Percentiles rank a stretch among this genome's conserved stretches.
Conservation (phyloP, 345 rosid species). For the Murraya koenigii region DNA sequence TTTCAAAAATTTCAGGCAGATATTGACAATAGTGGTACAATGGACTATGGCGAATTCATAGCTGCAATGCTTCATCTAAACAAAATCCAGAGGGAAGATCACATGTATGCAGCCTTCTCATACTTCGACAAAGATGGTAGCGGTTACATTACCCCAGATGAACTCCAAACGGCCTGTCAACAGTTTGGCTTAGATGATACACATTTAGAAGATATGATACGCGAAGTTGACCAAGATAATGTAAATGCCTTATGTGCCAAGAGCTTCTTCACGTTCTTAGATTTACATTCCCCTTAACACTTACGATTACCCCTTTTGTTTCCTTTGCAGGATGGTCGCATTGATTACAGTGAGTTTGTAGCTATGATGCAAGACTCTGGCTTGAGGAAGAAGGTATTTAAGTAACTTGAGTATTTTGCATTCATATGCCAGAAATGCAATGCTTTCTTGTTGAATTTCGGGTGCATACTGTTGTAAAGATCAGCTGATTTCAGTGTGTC, state of each 20-base stretch:
- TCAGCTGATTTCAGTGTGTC: slow-evolving; percentile 25
- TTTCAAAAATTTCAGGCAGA: slow-evolving; percentile 58
- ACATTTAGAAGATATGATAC: slow-evolving; percentile 63
- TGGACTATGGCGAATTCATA: slow-evolving; percentile 85
- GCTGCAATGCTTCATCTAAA: slow-evolving; percentile 95
- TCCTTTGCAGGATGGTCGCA: slow-evolving; percentile 72
- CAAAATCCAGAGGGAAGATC: slow-evolving; percentile 83
- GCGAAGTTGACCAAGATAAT: slow-evolving; percentile 81
- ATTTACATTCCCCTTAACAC: neutral
- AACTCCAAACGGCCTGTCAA: slow-evolving; percentile 79
- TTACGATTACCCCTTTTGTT: neutral
- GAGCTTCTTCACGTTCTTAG: neutral
- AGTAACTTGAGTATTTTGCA: neutral
- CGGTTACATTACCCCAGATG: slow-evolving; percentile 85
- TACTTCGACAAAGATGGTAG: slow-evolving; percentile 94
- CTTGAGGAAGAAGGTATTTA: slow-evolving; percentile 36
- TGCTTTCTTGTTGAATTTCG: neutral
- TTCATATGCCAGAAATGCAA: neutral
- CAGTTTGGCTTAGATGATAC: slow-evolving; percentile 67
- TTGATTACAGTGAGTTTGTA: slow-evolving; percentile 83
- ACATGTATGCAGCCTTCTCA: slow-evolving; percentile 75
- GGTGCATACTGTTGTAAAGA: slow-evolving; percentile 25
- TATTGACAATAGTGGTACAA: slow-evolving; percentile 85
- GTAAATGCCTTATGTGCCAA: slow-evolving; percentile 29
- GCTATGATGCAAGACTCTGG: slow-evolving; percentile 82